These are phyloP conservation scores for Phaeosphaeriaceae sp. DNA, from an alignment of 2,329 filamentous ascomycete species.

Conservation along the genomic window DNA sequence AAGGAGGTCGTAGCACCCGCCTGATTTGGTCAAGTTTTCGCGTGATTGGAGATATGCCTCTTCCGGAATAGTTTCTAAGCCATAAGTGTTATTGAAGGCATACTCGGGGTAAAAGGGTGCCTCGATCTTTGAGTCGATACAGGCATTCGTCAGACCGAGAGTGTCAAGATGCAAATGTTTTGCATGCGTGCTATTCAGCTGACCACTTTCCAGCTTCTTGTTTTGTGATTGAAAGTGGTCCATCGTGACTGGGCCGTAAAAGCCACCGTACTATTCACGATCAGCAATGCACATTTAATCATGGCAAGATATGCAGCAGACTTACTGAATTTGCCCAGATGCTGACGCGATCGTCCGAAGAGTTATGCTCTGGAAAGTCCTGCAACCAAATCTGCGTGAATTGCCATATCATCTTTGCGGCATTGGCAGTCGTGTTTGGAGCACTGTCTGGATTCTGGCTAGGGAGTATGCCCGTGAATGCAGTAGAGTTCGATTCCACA, in stretches of 20 bases:
- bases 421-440: constrained; percentile 24
- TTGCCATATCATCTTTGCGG: constrained; percentile 25
- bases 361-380: constrained; percentile 26
- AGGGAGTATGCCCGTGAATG: constrained; percentile 14
- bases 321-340: constrained; percentile 38
- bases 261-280: constrained; percentile 55
- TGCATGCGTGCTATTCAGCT: constrained; percentile 35
- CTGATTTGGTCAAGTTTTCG: constrained; percentile 45
- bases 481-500: constrained; percentile 10
- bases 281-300: constrained; percentile 1
- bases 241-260: constrained; percentile 62
- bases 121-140: constrained; percentile 56
- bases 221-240: constrained; percentile 63
- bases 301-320: neutral
- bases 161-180: constrained; percentile 52
- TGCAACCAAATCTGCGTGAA: constrained; percentile 27
- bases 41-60: constrained; percentile 47
- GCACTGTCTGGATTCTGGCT: constrained; percentile 9
- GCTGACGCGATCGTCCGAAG: constrained; percentile 25
- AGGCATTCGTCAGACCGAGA: constrained; percentile 52
- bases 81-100: constrained; percentile 64
- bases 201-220: constrained; percentile 51
- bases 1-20: constrained; percentile 61
- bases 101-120: constrained; percentile 55
- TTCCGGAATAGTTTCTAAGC: constrained; percentile 56